Base-by-base conservation (phyloP, 306 rosid species). In the Abrus precatorius region DNA sequence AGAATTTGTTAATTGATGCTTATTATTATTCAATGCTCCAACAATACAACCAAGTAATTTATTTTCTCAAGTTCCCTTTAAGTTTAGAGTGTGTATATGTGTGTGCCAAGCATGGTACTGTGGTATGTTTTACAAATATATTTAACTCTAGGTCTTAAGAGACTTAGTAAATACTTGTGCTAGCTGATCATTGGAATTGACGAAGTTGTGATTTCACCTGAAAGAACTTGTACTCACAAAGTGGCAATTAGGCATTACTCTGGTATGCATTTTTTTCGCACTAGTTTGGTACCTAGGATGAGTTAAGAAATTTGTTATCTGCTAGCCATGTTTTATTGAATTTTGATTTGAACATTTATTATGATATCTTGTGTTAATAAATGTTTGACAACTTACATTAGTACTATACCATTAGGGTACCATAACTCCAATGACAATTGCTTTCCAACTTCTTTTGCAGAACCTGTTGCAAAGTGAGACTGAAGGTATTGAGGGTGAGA, bases 401-500 rank as follows among this genome's bases (percentile, higher is more conserved):
- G 28, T 20, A 11, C 32, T 62, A 36, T 34, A 48, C 28, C 28
- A 10, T 49, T 64, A 20, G 41, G 29, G 4, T 62, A 27, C 43
- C 49, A 34, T 49, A 20, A 50, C 53, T 64, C 50, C 50, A 38
- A 64, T 76, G 27, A 52, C 55, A 65, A 40, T 40, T 65, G 65
- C 44, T 4, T 73, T 7, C 64, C 30, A 48, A 44, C 14, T 40
- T 75, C 48, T 80, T 69, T 47, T 63, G 28, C 88, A 91, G 95
- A 91, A 88, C 82, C 86, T 89, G 56, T 82, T 91, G 81, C 95
- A 89, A 87, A 84, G 86, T 67, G 95, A 89, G 83, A 70, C 82
- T 69, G 93, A 91, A 84, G 96, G 91, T 28, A 79, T 64, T 76
- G 84, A 87, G 69, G 79, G 79, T 10, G 88, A 89, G 67, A 89